Evolutionary conservation across 2,329 filamentous ascomycete species (phyloP).

Genomic region (Talaromyces marneffei): DNA sequence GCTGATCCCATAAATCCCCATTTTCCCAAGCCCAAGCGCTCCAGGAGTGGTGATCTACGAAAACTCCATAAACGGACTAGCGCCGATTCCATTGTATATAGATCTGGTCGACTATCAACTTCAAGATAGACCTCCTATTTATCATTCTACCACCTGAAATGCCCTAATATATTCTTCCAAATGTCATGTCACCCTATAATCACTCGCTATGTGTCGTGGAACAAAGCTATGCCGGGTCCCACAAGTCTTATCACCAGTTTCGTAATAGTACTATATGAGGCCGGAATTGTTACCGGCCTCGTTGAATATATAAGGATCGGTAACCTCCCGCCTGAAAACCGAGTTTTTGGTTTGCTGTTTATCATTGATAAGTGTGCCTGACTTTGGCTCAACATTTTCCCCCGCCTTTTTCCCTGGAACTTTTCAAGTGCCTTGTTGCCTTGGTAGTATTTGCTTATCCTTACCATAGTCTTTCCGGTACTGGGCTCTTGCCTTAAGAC

Average conservation of each 20-base stretch:
- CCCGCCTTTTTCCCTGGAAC: slow-evolving; percentile 16
- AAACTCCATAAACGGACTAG: slow-evolving; percentile 6
- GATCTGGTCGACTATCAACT: background rate
- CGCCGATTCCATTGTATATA: slow-evolving; percentile 1
- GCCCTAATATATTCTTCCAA: background rate
- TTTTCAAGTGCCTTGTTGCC: slow-evolving; percentile 16
- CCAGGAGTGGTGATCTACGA: background rate
- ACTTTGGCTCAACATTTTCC: slow-evolving; percentile 1
- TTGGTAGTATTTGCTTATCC: background rate
- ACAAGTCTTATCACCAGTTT: slow-evolving; percentile 10
- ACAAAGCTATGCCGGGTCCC: slow-evolving; percentile 18
- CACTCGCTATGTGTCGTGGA: slow-evolving; percentile 19
- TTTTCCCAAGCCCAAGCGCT: background rate
- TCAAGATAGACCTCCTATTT: background rate
- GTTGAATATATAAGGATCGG: slow-evolving; percentile 38
- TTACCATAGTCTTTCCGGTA: background rate
- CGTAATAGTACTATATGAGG: slow-evolving; percentile 25
- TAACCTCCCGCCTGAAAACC: slow-evolving; percentile 26
- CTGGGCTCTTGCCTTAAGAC: background rate
- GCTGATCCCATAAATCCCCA: too few relatives aligned
- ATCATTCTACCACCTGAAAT: background rate
- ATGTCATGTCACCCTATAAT: background rate
- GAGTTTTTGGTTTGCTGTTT: slow-evolving; percentile 18
- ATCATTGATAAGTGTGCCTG: background rate
- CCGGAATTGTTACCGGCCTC: slow-evolving; percentile 45